Evolutionary conservation across 106 monocot species (phyloP), one percentile per base, ranked within the genome.

Genomic region (Dioscorea alata): DNA sequence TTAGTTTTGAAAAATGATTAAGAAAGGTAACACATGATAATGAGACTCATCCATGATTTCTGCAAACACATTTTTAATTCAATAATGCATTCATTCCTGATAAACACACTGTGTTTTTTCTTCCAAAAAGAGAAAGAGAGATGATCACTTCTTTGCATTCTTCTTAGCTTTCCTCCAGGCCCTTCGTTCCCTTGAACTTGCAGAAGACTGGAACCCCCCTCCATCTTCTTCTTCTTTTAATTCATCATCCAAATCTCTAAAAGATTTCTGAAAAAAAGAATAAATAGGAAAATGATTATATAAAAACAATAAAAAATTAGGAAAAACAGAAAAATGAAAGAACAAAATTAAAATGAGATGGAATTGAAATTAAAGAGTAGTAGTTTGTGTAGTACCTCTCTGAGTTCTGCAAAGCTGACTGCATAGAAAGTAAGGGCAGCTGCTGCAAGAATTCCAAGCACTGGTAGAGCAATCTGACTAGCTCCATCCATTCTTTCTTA

Each of bases 161-260:
- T 64, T 64, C 64, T 64, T 33, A n/a, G 64, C 64, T 32, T 64
- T 64, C 64, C 64, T 32, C 16, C 64, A 12, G 12, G 64, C 64
- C 19, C 64, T 64, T 16, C 64, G 1, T 32, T 64, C 34, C 33
- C 64, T 64, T 12, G 64, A 64, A 15, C 64, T 64, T 32, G 64
- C 64, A 13, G 64, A 64, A 13, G 64, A 64, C 64, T 34, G 28
- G 16, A 64, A 64, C 12, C 64, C 64, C 1, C 64, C 64, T 4
- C 64, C 64, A 32, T 33, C 19, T 24, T 61, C 31, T 20, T 13
- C 17, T 22, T 33, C 34, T 14, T n/a, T 14, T 14, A 5, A 21
- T 15, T 13, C 28, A 24, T 64, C 33, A 35, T 64, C 64, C 64
- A 64, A 34, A 24, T 64, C 64, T 33, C 33, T 33, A 32, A 64